Base-by-base conservation (phyloP, 352 stramenopile genomes). In the Blastocystis sp. region DNA sequence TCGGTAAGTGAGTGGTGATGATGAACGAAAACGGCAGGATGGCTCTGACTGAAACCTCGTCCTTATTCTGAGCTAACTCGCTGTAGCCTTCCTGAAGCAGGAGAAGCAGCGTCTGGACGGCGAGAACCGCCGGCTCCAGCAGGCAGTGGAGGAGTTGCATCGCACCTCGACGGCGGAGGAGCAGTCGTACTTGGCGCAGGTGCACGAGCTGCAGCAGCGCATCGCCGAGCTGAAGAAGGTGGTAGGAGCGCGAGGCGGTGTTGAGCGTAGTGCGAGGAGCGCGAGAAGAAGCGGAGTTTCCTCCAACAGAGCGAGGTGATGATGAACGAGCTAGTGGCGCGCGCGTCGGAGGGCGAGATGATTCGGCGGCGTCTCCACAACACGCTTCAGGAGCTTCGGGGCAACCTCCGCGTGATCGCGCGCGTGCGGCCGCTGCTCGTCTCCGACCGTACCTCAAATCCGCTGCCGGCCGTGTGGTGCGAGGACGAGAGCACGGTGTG, bases 391-490 rank as follows among this genome's bases (percentile, higher is more conserved):
- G 97, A 99, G 90, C 93, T 99, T 33, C 94, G 97, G 31, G 98
- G 97, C 60, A 99, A 99, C 90, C 97, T 99, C 90, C 95, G 98
- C 50, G 97, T 99, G 2, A 98, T 98, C 91, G 96, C 97, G 13
- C 93, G 96, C 1, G 91, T 98, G 90, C 94, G 96, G 70, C 96
- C 96, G 13, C 95, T 98, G 82, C 79, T 98, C 71, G 93, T 93
- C 24, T 95, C 94, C 29, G 95, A 98, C n/a, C 66, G 62, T 1
- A 67, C 26, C 0, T 39, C 24, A 0, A 69, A 50, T 21, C 79
- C 33, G 4, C n/a, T 29, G 13, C 79, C 77, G 31, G 78, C 82
- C 6, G 88, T 92, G 3, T 67, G 51, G 35, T 90, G 89, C n/a
- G 78, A 81, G 13, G 90, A 91, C 61, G 76, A 90, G 26, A 81